Base-by-base conservation (phyloP, 371 early-diverging fungal species). In the Rhizopus arrhizus region DNA sequence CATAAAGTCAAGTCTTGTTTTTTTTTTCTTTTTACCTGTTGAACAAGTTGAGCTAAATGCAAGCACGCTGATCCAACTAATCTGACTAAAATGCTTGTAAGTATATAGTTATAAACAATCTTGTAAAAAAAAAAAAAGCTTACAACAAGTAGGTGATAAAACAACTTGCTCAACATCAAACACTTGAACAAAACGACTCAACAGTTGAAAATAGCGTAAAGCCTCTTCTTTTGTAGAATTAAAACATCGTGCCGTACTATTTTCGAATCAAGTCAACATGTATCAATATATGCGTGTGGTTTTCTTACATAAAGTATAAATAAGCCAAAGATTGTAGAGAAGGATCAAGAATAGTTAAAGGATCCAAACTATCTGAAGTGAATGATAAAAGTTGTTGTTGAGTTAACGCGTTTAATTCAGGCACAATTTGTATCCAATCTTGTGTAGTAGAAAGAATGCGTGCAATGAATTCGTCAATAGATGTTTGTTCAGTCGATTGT, bases 281-380 rank as follows among this genome's bases (percentile, higher is more conserved):
- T n/a, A 31, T 7, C 15, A 2, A 32, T 33, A 22, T 11, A 32
- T 48, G 33, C 12, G 22, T 46, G 56, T 60, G 50, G 5, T 15
- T 8, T 41, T 50, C 79, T 69, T 80, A 83, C 83, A 91, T 72
- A 46, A 90, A 84, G 58, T 77, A 81, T 5, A 85, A 66, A 63
- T 84, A 91, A 33, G 78, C 83, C 15, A 88, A 66, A 32, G 84
- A 82, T 54, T 84, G 75, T 3, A 38, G 29, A 6, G 56, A 60
- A 29, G 88, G 88, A 54, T 84, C 74, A 38, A 91, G 67, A 11
- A 75, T 59, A n/a, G 75, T 78, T 5, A 89, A 59, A 5, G 88
- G 89, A 68, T 88, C 87, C 5, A 62, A 55, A 36, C 77, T 70
- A 33, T 75, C 78, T 10, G 73, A 56, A 6, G 81, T 64, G 31